These are phyloP conservation scores for Chamaecrista fasciculata DNA, from an alignment of 306 rosid genomes.

Conservation along the genomic window DNA sequence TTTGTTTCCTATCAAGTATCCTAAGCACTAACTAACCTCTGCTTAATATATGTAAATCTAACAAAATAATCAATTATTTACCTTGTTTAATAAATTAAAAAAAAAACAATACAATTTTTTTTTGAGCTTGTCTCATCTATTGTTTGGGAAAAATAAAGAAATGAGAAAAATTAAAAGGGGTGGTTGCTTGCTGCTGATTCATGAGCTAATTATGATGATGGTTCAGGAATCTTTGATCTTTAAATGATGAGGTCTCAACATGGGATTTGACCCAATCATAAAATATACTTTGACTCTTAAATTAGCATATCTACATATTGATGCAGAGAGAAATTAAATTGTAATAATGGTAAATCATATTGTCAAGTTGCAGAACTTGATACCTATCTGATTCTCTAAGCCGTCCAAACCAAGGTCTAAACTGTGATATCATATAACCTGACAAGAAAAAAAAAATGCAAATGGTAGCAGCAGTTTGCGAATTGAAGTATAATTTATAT, in stretches of 20 bases:
- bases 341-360: neutral
- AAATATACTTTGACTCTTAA: neutral
- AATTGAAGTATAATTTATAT: no score
- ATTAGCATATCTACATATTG: neutral
- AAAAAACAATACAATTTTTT: neutral
- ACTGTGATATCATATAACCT: neutral
- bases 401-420: neutral
- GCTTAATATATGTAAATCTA: neutral
- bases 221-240: conserved; percentile 39
- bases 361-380: neutral
- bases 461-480: no score
- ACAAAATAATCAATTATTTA: no score
- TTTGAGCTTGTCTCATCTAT: neutral
- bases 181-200: conserved; percentile 20
- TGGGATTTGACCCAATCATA: conserved; percentile 51
- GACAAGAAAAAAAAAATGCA: neutral
- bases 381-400: neutral
- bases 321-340: neutral
- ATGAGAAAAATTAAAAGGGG: conserved; percentile 1
- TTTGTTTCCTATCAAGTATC: conserved; percentile 12
- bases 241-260: conserved; percentile 28
- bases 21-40: neutral
- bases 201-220: conserved; percentile 48
- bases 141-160: neutral
- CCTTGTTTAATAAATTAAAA: neutral